Percentiles rank a stretch among this genome's conserved stretches.
Evolutionary conservation across 2,329 filamentous ascomycete species (phyloP).

Genomic region (Pyricularia grisea): DNA sequence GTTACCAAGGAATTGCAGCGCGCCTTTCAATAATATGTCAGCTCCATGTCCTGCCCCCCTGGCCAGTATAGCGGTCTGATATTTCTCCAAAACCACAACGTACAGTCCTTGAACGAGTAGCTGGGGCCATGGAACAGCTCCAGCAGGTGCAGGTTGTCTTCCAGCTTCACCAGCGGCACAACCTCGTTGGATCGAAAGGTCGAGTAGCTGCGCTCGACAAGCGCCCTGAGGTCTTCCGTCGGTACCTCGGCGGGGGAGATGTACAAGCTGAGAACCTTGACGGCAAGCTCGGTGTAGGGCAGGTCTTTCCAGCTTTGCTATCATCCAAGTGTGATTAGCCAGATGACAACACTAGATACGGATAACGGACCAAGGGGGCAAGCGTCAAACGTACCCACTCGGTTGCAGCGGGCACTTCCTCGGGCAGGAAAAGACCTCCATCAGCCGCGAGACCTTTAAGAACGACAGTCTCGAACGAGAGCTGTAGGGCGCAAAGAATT

Average conservation of each 20-base stretch:
- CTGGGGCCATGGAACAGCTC: slow-evolving; percentile 96
- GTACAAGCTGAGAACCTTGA: slow-evolving; percentile 78
- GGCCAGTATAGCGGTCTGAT: slow-evolving; percentile 1
- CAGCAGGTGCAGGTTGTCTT: slow-evolving; percentile 72
- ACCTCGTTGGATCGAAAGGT: slow-evolving; percentile 77
- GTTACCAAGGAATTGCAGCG: slow-evolving; percentile 91
- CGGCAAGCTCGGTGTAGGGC: slow-evolving; percentile 73
- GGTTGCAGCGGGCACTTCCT: slow-evolving; percentile 55
- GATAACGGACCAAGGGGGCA: slow-evolving; percentile 3
- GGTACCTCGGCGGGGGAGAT: slow-evolving; percentile 81
- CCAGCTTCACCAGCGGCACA: slow-evolving; percentile 70
- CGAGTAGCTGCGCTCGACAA: slow-evolving; percentile 78
- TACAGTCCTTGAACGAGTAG: slow-evolving; percentile 88
- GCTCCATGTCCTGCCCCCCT: not conserved
- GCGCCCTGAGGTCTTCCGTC: slow-evolving; percentile 64
- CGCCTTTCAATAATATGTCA: slow-evolving; percentile 23
- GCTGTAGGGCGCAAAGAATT: slow-evolving; percentile 30
- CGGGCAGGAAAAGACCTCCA: slow-evolving; percentile 82
- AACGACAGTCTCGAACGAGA: slow-evolving; percentile 86
- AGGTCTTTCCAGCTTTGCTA: slow-evolving; percentile 63
- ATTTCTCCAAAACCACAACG: not conserved
- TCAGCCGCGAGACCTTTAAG: slow-evolving; percentile 81
- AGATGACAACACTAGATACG: not conserved
- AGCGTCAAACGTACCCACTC: slow-evolving; percentile 28
- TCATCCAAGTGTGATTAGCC: not conserved